A percentile compares a stretch with the other conserved stretches of the same genome.
These are phyloP conservation scores for Hamamelis virginiana DNA, from an alignment of 164 flowering plant species.

Conservation along the genomic window DNA sequence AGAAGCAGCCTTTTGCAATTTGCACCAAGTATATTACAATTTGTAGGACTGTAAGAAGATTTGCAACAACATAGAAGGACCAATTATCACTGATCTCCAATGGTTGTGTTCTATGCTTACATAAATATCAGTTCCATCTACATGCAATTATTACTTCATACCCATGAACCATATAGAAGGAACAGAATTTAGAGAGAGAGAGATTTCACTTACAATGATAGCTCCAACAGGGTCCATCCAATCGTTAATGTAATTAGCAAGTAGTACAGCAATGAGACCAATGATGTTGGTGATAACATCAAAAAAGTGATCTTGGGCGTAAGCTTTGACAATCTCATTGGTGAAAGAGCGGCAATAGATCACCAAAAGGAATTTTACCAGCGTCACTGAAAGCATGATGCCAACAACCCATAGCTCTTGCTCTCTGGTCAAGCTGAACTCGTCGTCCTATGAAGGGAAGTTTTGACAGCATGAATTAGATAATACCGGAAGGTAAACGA, in stretches of 20 bases:
- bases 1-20: not conserved
- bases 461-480: not conserved
- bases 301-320: constrained; percentile 94
- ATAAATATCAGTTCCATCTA: not conserved
- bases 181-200: constrained; percentile 4
- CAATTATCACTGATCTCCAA: no score
- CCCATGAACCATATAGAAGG: not conserved
- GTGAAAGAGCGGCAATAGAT: constrained; percentile 78
- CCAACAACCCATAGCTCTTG: constrained; percentile 79
- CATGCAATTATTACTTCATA: not conserved
- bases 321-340: constrained; percentile 92
- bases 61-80: no score
- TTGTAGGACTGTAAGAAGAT: no score
- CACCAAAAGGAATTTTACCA: constrained; percentile 60
- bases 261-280: constrained; percentile 79
- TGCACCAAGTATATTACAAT: no score
- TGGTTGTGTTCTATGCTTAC: no score
- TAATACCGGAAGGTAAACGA: not conserved
- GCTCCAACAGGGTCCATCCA: constrained; percentile 97
- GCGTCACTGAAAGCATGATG: constrained; percentile 78
- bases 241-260: constrained; percentile 62
- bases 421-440: constrained; percentile 54
- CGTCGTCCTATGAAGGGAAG: constrained; percentile 39
- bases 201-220: constrained; percentile 64
- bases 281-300: constrained; percentile 85